A percentile compares a stretch with the other conserved stretches of the same genome.
These are phyloP conservation scores for Verticillium nonalfalfae DNA, from an alignment of 2,329 filamentous ascomycete genomes.

Conservation along the genomic window DNA sequence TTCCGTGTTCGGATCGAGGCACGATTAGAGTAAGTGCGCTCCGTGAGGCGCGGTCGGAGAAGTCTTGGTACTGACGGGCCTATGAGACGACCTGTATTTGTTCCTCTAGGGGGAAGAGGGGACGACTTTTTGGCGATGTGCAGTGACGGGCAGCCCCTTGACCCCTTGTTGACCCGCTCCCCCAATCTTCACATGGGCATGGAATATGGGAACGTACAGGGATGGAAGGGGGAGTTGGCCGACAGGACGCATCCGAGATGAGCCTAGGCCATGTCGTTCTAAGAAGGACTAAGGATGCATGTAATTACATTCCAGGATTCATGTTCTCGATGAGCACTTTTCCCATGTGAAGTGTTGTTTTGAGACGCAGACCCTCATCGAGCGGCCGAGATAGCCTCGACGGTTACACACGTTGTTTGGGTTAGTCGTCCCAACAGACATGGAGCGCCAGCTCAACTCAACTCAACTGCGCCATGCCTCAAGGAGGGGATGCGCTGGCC, in stretches of 20 bases:
- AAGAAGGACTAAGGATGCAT: not conserved
- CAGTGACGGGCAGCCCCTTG: not conserved
- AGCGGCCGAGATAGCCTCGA: not conserved
- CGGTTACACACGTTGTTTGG: not conserved
- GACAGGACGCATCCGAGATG: not conserved
- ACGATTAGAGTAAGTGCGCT: not conserved
- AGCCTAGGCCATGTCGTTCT: not conserved
- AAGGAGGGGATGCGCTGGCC: not conserved
- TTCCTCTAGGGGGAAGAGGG: not conserved
- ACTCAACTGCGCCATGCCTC: too few relatives aligned
- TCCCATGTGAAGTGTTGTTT: not conserved
- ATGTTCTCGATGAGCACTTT: not conserved
- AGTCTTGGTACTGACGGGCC: not conserved
- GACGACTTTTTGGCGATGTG: not conserved
- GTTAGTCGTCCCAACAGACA: not conserved
- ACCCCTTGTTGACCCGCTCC: not conserved
- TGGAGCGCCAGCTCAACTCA: not conserved
- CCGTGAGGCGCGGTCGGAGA: not conserved
- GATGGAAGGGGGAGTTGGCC: not conserved
- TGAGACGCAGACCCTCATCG: not conserved
- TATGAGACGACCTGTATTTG: constrained; percentile 1
- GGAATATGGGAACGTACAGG: not conserved
- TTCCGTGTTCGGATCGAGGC: not conserved
- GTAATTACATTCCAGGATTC: not conserved
- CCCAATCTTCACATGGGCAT: not conserved